These are phyloP conservation scores for Teunomyces cretensis DNA, from an alignment of 805 yeast genomes.

Conservation along the genomic window DNA sequence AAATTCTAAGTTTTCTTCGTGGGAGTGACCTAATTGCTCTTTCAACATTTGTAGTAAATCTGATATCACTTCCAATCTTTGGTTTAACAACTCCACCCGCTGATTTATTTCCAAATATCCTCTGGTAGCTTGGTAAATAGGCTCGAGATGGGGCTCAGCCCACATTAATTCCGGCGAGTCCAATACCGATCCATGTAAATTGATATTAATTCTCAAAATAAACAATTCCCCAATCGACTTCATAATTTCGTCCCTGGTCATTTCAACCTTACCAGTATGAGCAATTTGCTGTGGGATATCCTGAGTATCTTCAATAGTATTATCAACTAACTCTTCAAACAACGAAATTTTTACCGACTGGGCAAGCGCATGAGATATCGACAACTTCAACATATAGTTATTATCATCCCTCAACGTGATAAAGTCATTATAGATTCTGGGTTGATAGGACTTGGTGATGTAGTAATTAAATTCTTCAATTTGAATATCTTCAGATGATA, in stretches of 20 bases:
- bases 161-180: conserved; percentile 99
- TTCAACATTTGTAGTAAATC: conserved; percentile 94
- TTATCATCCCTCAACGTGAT: conserved; percentile 87
- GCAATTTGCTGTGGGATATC: conserved; percentile 97
- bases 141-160: conserved; percentile 98
- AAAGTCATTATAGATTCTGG: conserved; percentile 92
- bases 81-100: conserved; percentile 84
- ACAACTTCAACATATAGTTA: conserved; percentile 87
- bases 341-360: conserved; percentile 94
- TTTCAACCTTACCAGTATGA: conserved; percentile 87
- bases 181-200: conserved; percentile 81
- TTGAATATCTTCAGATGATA: conserved; percentile 89
- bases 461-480: conserved; percentile 94
- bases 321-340: conserved; percentile 94
- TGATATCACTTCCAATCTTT: conserved; percentile 88
- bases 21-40: conserved; percentile 94
- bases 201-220: conserved; percentile 78
- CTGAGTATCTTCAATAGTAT: conserved; percentile 95
- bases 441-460: conserved; percentile 90
- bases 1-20: conserved; percentile 85
- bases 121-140: conserved; percentile 94
- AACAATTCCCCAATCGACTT: conserved; percentile 95
- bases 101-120: conserved; percentile 95
- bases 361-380: conserved; percentile 93
- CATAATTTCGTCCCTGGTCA: conserved; percentile 95